Evolutionary conservation across 345 rosid genomes (phyloP), one percentile per base, ranked within the genome.

Genomic region (Cochlearia excelsa): DNA sequence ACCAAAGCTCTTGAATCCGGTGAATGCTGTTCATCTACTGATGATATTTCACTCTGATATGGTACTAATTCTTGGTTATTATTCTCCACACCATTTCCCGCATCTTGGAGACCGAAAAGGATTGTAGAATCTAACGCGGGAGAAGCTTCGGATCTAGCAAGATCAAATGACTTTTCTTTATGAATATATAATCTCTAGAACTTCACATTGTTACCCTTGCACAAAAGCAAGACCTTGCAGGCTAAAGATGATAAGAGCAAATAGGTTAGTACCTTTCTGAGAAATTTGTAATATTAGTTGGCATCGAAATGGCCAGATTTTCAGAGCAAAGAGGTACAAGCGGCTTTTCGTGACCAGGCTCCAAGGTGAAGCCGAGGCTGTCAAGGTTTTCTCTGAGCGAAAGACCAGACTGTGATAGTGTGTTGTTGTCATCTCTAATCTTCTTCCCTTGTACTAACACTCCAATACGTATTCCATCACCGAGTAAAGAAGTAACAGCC

Each of bases 361-460:
- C 99, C 76, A 94, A 66, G 57, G 85, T 72, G 78, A 94, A 94
- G 64, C 88, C 95, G 58, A 94, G 74, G 41, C 79, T 64, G 65
- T 79, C 77, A 39, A 80, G 74, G 63, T 80, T 85, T 46, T 85
- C 87, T 63, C 74, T 64, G 28, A 82, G 77, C 33, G 87, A 75
- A 53, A 94, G 75, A 61, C 99, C 97, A 59, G 85, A 74, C 73
- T 90, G 96, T 4, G 63, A 78, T 59, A 94, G 68, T 55, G 93
- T 85, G 67, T 83, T 78, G 67, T 47, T 81, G 69, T 90, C 97
- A 74, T 94, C 97, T 71, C 88, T 78, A 60, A 94, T 78, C 72
- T 87, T 94, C 84, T 85, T 94, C 67, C 99, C 99, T 50, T 80
- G 86, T 57, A 81, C 79, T 66, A 87, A 76, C 30, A 94, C 78